Conservation (phyloP, 495 filamentous ascomycete genomes). For the Neurospora sp. region DNA sequence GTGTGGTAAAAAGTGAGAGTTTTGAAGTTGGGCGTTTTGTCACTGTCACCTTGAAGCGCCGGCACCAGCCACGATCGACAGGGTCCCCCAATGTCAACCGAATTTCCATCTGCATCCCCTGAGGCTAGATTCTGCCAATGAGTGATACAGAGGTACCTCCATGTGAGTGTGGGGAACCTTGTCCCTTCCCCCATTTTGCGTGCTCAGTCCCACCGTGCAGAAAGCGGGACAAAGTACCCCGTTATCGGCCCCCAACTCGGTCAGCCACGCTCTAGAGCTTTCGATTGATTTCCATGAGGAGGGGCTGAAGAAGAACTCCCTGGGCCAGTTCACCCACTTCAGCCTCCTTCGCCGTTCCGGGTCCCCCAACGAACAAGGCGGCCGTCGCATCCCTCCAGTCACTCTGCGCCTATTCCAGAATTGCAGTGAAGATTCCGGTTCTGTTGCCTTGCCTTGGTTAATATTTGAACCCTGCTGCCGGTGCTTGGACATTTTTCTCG, state of each 20-base stretch:
- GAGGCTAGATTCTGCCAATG: no score
- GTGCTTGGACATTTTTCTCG: neutral
- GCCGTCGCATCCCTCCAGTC: neutral
- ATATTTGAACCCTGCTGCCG: neutral
- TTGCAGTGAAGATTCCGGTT: neutral
- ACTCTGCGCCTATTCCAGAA: neutral
- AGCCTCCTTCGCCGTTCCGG: neutral
- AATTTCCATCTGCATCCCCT: slow-evolving; percentile 12
- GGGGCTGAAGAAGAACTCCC: slow-evolving; percentile 18
- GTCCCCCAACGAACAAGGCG: neutral
- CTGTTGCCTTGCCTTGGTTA: neutral
- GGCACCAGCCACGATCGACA: slow-evolving; percentile 10
- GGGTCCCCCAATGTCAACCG: slow-evolving; percentile 2
- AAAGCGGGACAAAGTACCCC: slow-evolving; percentile 4
- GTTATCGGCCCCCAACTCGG: slow-evolving; percentile 9
- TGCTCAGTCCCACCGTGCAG: neutral
- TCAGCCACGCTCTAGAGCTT: slow-evolving; percentile 29
- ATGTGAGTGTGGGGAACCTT: neutral
- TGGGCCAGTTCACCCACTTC: neutral
- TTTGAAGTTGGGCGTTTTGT: neutral
- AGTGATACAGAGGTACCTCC: slow-evolving; percentile 1
- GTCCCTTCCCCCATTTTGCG: neutral
- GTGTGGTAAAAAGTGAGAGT: neutral
- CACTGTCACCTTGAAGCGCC: neutral
- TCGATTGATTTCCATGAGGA: slow-evolving; percentile 30